Percentiles rank a stretch among this genome's conserved stretches.
Conservation (phyloP, 192 early-diverging fungal species). For the Coemansia sp. region DNA sequence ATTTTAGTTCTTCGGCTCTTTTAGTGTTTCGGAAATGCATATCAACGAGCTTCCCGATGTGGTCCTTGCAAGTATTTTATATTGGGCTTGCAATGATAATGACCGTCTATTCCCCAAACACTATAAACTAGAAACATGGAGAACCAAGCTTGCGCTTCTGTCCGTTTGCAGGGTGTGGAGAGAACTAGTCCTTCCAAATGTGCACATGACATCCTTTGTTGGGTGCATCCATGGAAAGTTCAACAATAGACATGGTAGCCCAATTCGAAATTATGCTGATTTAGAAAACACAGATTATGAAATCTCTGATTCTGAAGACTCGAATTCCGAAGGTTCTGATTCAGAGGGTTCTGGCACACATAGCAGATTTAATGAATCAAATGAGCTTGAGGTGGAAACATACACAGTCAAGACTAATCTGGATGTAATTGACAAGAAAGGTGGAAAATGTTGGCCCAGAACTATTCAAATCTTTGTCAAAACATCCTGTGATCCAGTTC, state of each 20-base stretch:
- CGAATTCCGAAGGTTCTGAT: no score
- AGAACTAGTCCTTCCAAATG: not conserved
- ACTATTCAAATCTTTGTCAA: no score
- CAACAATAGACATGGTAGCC: not conserved
- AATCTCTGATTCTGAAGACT: not conserved
- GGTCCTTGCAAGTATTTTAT: not conserved
- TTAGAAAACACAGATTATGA: no score
- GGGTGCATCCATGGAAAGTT: not conserved
- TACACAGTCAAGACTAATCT: no score
- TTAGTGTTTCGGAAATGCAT: not conserved
- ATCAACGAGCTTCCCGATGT: not conserved
- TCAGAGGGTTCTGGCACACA: no score
- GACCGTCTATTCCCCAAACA: not conserved
- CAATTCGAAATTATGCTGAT: not conserved
- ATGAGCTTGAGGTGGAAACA: no score
- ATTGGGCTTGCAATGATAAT: not conserved
- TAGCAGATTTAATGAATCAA: no score
- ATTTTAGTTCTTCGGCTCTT: not conserved
- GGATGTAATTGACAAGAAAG: no score
- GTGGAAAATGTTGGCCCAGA: no score
- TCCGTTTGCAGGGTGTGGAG: not conserved
- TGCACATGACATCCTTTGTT: not conserved
- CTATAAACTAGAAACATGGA: not conserved
- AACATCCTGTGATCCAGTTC: no score
- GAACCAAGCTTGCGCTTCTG: not conserved